These are phyloP conservation scores for Lasiodiplodia sp. DNA, from an alignment of 2,329 filamentous ascomycete genomes.

Conservation along the genomic window DNA sequence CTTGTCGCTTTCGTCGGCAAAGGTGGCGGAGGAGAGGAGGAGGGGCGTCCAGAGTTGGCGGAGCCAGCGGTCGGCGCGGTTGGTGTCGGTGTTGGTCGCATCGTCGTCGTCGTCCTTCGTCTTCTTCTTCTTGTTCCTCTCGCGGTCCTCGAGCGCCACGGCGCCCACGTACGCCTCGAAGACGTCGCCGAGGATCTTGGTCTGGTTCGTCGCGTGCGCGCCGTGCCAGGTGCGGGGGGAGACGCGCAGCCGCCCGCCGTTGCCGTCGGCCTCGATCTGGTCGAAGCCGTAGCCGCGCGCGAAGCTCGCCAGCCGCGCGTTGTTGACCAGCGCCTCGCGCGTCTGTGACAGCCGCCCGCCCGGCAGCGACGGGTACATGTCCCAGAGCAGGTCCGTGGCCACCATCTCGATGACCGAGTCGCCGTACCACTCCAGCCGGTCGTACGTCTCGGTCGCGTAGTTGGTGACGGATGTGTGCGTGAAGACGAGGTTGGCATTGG, in stretches of 20 bases:
- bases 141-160: slow-evolving; percentile 61
- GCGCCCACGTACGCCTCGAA: slow-evolving; percentile 92
- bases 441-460: slow-evolving; percentile 64
- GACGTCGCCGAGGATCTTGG: slow-evolving; percentile 82
- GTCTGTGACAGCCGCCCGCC: slow-evolving; percentile 76
- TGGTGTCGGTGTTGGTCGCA: neutral
- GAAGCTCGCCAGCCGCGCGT: slow-evolving; percentile 76
- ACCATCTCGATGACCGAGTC: slow-evolving; percentile 85
- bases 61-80: slow-evolving; percentile 71
- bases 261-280: slow-evolving; percentile 40
- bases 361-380: neutral
- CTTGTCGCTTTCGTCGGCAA: slow-evolving; percentile 4
- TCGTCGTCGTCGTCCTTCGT: neutral
- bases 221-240: neutral
- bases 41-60: slow-evolving; percentile 75
- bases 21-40: slow-evolving; percentile 46
- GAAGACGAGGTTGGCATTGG: slow-evolving; percentile 69
- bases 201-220: slow-evolving; percentile 40
- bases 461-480: slow-evolving; percentile 60
- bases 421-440: slow-evolving; percentile 86
- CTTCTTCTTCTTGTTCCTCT: slow-evolving; percentile 60
- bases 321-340: slow-evolving; percentile 81
- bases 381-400: slow-evolving; percentile 77
- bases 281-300: slow-evolving; percentile 75
- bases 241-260: slow-evolving; percentile 39